Evolutionary conservation across 495 filamentous ascomycete species (phyloP), one percentile per base, ranked within the genome.

Genomic region (Haplographium delicatum): DNA sequence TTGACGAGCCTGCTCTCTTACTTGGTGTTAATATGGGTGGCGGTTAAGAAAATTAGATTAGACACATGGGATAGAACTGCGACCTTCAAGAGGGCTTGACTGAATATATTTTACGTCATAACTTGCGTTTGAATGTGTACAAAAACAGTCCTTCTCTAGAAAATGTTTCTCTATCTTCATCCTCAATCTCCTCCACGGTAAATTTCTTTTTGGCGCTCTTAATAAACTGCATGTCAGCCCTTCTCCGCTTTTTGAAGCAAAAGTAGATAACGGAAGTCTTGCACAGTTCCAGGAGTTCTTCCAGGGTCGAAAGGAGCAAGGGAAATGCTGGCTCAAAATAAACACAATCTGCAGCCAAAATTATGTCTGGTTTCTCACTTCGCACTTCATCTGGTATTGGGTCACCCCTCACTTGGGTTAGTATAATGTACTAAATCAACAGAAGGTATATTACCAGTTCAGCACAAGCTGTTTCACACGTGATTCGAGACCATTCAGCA

Each of bases 311-410:
- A 57, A 90, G 74, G 26, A 98, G 73, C 24, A 95, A 73, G 35
- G 90, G 89, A 63, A 97, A 97, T 2, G 91, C 86, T 3, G 91
- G 89, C 65, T 98, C 91, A 59, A 94, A 94, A 73, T 97, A 98
- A 42, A 95, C 89, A 70, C 93, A 97, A 65, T 98, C 93, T 5
- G 91, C 93, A 9, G 93, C 93, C 9, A 98, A 78, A 48, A 98
- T 80, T 34, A 91, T 72, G 53, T 93, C 82, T 10, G 89, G 85
- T 51, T 77, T 74, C 38, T 64, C 56, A 25, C 61, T 63, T 31
- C 65, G 42, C 19, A 74, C 73, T 48, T 67, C 71, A 38, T 62
- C 52, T 19, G 71, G 74, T 39, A 74, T 71, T 33, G 78, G 70
- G 47, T 81, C 69, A 49, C 77, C 76, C 80, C 79, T 83, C 52